phyloP scores from a whole-genome alignment of 225 moss, liverwort and hornwort species.

The Neckera pumila region DNA sequence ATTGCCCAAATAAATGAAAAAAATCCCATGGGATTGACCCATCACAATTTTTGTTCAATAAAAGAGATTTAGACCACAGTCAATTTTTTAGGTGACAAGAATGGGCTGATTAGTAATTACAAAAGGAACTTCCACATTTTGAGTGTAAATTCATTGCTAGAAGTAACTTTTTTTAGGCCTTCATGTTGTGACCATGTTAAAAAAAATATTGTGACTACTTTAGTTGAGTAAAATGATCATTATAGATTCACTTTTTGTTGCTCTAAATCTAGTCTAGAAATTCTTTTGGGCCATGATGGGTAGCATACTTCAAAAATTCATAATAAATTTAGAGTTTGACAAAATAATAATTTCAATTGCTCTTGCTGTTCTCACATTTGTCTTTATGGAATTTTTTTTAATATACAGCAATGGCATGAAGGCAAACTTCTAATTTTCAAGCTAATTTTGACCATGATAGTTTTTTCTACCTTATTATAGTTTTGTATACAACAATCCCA shows the following conservation, averaged over 20 bases:
- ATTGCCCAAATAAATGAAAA: too few relatives aligned
- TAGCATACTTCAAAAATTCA: background rate
- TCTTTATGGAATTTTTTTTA: background rate
- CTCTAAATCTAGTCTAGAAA: background rate
- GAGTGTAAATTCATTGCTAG: background rate
- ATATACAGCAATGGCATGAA: rapidly evolving
- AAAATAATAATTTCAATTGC: background rate
- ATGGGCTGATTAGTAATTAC: background rate
- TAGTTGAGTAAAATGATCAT: background rate
- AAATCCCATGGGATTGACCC: too few relatives aligned
- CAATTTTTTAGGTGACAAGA: background rate
- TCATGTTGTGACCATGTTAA: too few relatives aligned
- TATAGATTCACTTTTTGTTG: background rate
- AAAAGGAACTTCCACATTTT: rapidly evolving
- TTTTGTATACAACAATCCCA: background rate
- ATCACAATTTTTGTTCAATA: background rate
- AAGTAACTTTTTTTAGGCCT: background rate
- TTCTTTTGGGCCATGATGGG: background rate
- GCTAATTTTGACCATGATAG: background rate
- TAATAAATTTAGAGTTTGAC: background rate
- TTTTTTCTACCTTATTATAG: background rate
- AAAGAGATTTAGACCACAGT: background rate
- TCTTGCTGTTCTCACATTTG: background rate
- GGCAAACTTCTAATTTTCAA: too few relatives aligned
- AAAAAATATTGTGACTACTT: too few relatives aligned